Conservation (phyloP, 2,329 filamentous ascomycete genomes). For the Colletotrichum navitas region DNA sequence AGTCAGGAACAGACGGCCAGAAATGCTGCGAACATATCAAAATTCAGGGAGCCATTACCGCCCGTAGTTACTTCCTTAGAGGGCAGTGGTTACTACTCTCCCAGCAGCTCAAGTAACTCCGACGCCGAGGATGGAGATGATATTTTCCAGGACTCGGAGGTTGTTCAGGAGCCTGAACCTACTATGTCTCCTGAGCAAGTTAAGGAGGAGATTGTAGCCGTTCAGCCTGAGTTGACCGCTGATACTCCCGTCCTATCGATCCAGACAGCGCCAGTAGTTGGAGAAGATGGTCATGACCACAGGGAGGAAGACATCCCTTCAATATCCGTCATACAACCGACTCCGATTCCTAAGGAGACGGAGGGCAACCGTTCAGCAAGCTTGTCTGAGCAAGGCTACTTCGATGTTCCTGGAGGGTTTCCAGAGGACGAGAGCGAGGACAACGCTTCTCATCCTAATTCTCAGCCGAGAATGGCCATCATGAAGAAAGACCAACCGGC, state of each 20-base stretch:
- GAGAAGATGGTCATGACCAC: not conserved
- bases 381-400: constrained; percentile 47
- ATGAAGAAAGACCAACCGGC: not conserved
- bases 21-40: constrained; percentile 68
- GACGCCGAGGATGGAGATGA: constrained; percentile 54
- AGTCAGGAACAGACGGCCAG: constrained; percentile 66
- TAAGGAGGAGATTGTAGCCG: constrained; percentile 28
- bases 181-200: constrained; percentile 22
- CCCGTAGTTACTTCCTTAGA: constrained; percentile 79
- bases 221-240: constrained; percentile 13
- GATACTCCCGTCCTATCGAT: not conserved
- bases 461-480: not conserved
- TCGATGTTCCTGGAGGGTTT: constrained; percentile 71
- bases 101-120: constrained; percentile 59
- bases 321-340: constrained; percentile 61
- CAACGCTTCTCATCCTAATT: constrained; percentile 40
- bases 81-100: constrained; percentile 72
- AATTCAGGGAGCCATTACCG: constrained; percentile 74
- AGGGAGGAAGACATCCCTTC: constrained; percentile 51
- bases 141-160: constrained; percentile 22
- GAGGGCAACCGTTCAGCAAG: constrained; percentile 1
- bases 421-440: constrained; percentile 56
- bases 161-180: constrained; percentile 27
- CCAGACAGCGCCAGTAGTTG: not conserved
- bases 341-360: constrained; percentile 49